Evolutionary conservation across 352 stramenopile species (phyloP), one percentile per base, ranked within the genome.

Genomic region (Aphanomyces invadans): DNA sequence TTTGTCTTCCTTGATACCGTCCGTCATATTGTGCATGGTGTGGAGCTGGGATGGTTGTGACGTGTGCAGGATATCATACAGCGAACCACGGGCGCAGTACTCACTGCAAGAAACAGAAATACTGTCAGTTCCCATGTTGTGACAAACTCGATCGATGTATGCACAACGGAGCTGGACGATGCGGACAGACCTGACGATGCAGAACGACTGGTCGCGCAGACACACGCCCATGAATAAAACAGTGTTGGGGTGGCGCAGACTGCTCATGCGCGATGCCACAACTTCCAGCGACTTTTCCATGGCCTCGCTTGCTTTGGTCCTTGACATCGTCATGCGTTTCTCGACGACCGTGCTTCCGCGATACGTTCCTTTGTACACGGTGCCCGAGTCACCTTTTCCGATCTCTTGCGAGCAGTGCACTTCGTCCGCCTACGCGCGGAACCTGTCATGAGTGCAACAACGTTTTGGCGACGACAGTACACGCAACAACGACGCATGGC

Each of bases 181-280:
- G n/a, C n/a, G n/a, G n/a, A 45, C 33, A 4, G 45, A 70, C 11
- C 83, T 98, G 26, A 99, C 83, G 59, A 99, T 98, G 49, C 93
- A 97, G 59, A 98, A 92, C 73, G 98, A 97, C 45, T 96, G 92
- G 60, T 95, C 89, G 64, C 96, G 82, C 15, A 98, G 80, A 76
- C 95, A 99, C 36, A 95, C 95, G 44, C 96, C 96, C 91, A 99
- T 98, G 74, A 98, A 99, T 23, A 99, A 79, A 69, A 98, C 97
- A 26, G 98, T 98, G 77, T 99, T 99, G 2, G 97, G 97, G 77
- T 99, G 97, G n/a, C 95, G 79, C 70, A 99, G 83, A 49, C 82
- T 90, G 55, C 86, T 85, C 83, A 95, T 95, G 52, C 86, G 79
- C 33, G 82, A 81, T 52, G 84, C 86, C 55, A 92, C 83, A 31